These are phyloP conservation scores for Trichosporon inkin DNA, from an alignment of 1,284 basidiomycete species.

Conservation along the genomic window DNA sequence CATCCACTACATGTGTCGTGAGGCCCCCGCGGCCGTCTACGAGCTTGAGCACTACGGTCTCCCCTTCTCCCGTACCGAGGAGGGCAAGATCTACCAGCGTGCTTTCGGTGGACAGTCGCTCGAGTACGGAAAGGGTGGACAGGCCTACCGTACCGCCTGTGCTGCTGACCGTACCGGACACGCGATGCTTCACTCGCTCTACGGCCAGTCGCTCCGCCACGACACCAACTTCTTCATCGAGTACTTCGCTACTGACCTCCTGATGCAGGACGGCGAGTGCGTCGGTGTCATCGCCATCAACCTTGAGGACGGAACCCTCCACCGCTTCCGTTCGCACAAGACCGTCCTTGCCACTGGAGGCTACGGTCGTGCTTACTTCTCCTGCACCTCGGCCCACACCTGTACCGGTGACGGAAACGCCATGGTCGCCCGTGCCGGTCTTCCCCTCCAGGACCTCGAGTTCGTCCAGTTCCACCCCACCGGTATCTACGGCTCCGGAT, in stretches of 20 bases:
- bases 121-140: slow-evolving; percentile 96
- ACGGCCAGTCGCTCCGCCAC: slow-evolving; percentile 97
- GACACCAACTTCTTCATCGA: slow-evolving; percentile 99
- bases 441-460: slow-evolving; percentile 95
- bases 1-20: slow-evolving; percentile 98
- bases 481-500: slow-evolving; percentile 98
- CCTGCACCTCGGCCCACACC: slow-evolving; percentile 97
- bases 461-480: slow-evolving; percentile 99
- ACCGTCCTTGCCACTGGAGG: slow-evolving; percentile 98
- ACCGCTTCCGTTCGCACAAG: slow-evolving; percentile 97
- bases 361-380: slow-evolving; percentile 98
- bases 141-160: slow-evolving; percentile 98
- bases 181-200: slow-evolving; percentile 96
- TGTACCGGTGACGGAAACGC: slow-evolving; percentile 99
- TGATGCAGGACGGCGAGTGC: slow-evolving; percentile 98
- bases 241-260: slow-evolving; percentile 96
- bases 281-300: slow-evolving; percentile 98
- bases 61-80: slow-evolving; percentile 96
- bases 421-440: slow-evolving; percentile 94
- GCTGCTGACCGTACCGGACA: slow-evolving; percentile 99
- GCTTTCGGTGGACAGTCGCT: slow-evolving; percentile 99
- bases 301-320: slow-evolving; percentile 99
- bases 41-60: slow-evolving; percentile 99
- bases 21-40: slow-evolving; percentile 61
- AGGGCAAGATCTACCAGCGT: slow-evolving; percentile 99